A percentile compares a stretch with the other conserved stretches of the same genome.
Evolutionary conservation across 139 green algal species (phyloP).

Genomic region (Asterochloris erici): DNA sequence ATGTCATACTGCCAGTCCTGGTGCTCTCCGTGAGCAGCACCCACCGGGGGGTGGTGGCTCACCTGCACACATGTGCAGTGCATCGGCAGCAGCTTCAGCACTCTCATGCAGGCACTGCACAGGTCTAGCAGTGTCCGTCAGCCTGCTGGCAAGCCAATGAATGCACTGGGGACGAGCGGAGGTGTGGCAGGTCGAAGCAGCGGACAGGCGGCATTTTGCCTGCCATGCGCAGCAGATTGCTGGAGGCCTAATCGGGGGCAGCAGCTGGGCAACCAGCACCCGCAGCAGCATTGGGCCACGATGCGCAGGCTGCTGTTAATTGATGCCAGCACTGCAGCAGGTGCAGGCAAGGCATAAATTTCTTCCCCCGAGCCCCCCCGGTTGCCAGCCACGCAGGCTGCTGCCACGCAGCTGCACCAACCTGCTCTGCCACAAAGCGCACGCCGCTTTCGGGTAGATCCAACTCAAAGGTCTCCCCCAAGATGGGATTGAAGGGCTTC

Average conservation of each 20-base stretch:
- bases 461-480: conserved; percentile 97
- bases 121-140: no score
- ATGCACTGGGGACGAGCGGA: no score
- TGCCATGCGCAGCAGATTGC: no score
- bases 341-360: background rate
- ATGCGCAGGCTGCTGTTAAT: background rate
- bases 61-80: conserved; percentile 53
- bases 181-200: no score
- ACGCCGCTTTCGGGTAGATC: conserved; percentile 53
- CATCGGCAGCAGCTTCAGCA: no score
- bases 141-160: no score
- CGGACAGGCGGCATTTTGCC: no score
- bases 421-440: conserved; percentile 91
- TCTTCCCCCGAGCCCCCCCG: background rate
- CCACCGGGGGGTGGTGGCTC: conserved; percentile 89
- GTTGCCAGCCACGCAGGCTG: background rate
- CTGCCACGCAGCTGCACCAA: conserved; percentile 26
- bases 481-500: conserved; percentile 99
- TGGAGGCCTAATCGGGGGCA: no score
- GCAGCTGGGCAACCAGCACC: no score
- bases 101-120: no score
- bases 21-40: conserved; percentile 84
- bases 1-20: conserved; percentile 88
- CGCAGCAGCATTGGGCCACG: no score
- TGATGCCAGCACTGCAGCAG: background rate